Evolutionary conservation across 108 stramenopile species (phyloP).

Genomic region (Nitzschia sp.): DNA sequence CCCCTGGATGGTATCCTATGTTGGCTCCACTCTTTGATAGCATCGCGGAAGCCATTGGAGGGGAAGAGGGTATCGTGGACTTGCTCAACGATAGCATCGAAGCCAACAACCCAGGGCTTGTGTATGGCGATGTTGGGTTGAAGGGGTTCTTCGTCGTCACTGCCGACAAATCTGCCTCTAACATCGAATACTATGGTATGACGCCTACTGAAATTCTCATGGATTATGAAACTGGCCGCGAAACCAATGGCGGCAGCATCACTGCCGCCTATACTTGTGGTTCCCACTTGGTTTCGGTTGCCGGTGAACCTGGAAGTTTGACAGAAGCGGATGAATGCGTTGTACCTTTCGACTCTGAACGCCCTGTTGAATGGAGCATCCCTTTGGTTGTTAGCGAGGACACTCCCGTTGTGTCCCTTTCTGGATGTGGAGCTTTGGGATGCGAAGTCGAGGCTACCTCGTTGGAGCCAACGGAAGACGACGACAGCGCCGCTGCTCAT

Average conservation of each 20-base stretch:
- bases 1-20: slow-evolving; percentile 18
- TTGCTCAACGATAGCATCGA: slow-evolving; percentile 4
- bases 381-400: no score
- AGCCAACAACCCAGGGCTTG: slow-evolving; percentile 12
- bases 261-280: slow-evolving; percentile 2
- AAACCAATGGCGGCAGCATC: neutral
- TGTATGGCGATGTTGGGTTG: slow-evolving; percentile 5
- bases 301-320: slow-evolving; percentile 3
- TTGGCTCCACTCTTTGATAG: neutral
- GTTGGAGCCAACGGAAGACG: no score
- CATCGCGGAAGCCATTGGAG: slow-evolving; percentile 10
- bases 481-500: no score
- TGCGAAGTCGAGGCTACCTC: no score
- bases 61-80: neutral
- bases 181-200: slow-evolving; percentile 2
- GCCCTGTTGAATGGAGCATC: no score
- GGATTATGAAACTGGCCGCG: neutral
- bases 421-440: no score
- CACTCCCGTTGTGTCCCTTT: no score
- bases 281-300: neutral
- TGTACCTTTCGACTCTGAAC: no score
- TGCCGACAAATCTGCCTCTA: neutral
- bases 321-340: no score
- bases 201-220: neutral
- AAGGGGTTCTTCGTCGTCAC: slow-evolving; percentile 36